Evolutionary conservation across 192 early-diverging fungal species (phyloP), one percentile per base, ranked within the genome.

Genomic region (Coemansia asiatica): DNA sequence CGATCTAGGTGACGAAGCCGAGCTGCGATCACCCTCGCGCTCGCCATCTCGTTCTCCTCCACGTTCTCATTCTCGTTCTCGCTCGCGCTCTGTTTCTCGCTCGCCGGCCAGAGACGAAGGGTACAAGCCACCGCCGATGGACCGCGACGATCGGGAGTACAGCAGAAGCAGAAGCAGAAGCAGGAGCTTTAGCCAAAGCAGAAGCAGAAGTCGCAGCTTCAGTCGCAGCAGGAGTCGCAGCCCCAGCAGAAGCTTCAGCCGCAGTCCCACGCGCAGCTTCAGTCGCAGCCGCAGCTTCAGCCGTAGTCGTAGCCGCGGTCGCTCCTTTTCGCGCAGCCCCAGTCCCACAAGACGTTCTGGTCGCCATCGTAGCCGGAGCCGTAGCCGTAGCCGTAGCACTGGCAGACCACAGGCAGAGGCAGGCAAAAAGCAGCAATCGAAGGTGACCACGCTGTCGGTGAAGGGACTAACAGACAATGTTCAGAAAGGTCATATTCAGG

Each of bases 61-160:
- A 27, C 25, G 21, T 22, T 63, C 61, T 22, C 61, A 19, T 33
- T 44, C 62, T 33, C 19, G 28, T 6, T 63, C 61, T 2, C 49
- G 49, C 38, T 64, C 63, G 8, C 23, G 16, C 13, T 64, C 63
- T 6, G 21, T n/a, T 18, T 64, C 63, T 48, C 35, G 4, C 10
- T 36, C 35, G 10, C 35, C 60, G 25, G 46, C 64, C 28, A 60
- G 29, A 1, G 15, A 21, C 15, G 70, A 48, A 10, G 70, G 64
- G 12, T 72, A 73, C 27, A 53, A 57, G 40, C 67, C 76, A 25
- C 71, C 76, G 26, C 71, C 76, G 31, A 53, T 72, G 50, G 61
- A 29, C 25, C 40, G 23, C 23, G 31, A 44, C 19, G 1, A 35
- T 29, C 21, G n/a, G 38, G 18, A n/a, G 29, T 35, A 36, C 49